Conservation (phyloP, 2,329 filamentous ascomycete species). For the Hortaea sp. region DNA sequence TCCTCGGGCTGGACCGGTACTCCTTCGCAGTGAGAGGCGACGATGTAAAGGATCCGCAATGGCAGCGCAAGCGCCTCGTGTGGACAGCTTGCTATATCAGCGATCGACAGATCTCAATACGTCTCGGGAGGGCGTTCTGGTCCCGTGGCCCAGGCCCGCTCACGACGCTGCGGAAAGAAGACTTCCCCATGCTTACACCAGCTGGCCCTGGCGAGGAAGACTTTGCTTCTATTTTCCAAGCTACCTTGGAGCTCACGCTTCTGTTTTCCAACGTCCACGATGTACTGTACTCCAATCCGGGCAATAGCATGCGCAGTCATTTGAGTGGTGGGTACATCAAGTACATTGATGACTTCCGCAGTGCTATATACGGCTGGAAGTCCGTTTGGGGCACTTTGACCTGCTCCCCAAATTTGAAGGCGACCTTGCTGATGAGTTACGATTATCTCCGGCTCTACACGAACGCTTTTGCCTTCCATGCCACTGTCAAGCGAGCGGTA, state of each 20-base stretch:
- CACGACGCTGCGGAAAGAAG: constrained; percentile 52
- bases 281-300: constrained; percentile 61
- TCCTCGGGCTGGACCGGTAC: constrained; percentile 58
- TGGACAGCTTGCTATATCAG: constrained; percentile 62
- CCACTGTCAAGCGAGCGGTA: constrained; percentile 45
- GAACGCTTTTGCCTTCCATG: constrained; percentile 67
- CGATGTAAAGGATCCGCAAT: constrained; percentile 48
- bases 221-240: constrained; percentile 59
- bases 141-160: constrained; percentile 59
- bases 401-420: constrained; percentile 57
- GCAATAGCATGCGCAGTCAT: constrained; percentile 59
- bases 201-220: constrained; percentile 52
- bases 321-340: constrained; percentile 63
- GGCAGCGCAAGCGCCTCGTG: constrained; percentile 54
- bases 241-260: constrained; percentile 60
- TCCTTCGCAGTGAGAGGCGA: constrained; percentile 50
- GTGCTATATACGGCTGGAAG: constrained; percentile 61
- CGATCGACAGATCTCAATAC: constrained; percentile 58
- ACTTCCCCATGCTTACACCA: constrained; percentile 57
- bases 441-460: constrained; percentile 65
- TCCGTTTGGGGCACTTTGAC: constrained; percentile 57
- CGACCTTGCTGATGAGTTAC: constrained; percentile 58
- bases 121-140: constrained; percentile 65
- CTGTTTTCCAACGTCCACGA: constrained; percentile 66
- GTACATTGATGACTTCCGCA: constrained; percentile 64